phyloP scores from a whole-genome alignment of 2,329 filamentous ascomycete genomes.

The Tricladium varicosporioides region DNA sequence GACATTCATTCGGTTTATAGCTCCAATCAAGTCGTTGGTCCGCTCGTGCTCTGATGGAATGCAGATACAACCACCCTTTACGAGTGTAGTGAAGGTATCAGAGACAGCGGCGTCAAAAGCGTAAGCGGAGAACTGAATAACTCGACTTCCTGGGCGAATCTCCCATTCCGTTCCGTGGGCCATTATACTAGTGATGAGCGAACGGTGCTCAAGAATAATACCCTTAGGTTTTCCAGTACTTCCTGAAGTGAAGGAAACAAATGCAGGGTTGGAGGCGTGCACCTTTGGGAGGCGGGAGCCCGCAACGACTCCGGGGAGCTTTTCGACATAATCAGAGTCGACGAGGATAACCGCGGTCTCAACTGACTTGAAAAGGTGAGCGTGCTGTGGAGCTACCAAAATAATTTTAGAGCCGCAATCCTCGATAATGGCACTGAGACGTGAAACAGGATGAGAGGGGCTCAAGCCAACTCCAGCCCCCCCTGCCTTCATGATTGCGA shows the following conservation, averaged over 20 bases:
- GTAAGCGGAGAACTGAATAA: constrained; percentile 21
- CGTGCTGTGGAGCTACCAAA: background rate
- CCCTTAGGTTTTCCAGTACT: constrained; percentile 30
- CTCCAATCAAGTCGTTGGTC: constrained; percentile 13
- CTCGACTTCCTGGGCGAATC: constrained; percentile 10
- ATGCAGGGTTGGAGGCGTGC: background rate
- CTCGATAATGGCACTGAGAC: background rate
- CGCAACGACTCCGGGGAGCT: background rate
- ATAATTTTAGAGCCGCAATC: background rate
- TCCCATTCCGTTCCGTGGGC: constrained; percentile 7
- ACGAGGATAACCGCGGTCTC: background rate
- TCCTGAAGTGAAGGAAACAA: constrained; percentile 28
- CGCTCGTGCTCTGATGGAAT: constrained; percentile 25
- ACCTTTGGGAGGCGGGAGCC: background rate
- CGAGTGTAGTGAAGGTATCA: constrained; percentile 24
- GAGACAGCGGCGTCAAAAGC: constrained; percentile 22
- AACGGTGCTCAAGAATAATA: constrained; percentile 17
- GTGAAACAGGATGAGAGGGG: constrained; percentile 24
- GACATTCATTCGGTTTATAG: constrained; percentile 17
- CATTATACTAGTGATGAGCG: constrained; percentile 11
- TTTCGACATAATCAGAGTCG: background rate
- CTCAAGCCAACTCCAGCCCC: constrained; percentile 30
- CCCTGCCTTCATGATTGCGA: constrained; percentile 26
- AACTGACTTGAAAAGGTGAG: background rate
- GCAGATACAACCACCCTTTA: constrained; percentile 22